A percentile compares a stretch with the other conserved stretches of the same genome.
phyloP scores from a whole-genome alignment of 495 filamentous ascomycete genomes.

The Neurospora sp. region DNA sequence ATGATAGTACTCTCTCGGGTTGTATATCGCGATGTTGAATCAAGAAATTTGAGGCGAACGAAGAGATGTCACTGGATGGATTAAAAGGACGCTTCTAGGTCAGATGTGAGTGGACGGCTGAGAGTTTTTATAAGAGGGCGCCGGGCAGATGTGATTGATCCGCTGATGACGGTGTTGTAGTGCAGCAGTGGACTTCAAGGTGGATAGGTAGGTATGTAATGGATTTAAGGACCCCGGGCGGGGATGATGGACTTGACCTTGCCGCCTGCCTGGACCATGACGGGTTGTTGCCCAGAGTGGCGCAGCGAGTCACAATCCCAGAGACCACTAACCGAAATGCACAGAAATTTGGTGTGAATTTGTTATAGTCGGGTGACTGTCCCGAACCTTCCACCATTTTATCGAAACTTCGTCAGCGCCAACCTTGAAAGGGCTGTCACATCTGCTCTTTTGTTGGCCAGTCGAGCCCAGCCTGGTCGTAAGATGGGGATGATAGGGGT shows the following conservation, averaged over 20 bases:
- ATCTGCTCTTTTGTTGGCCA: background rate
- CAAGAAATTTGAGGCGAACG: background rate
- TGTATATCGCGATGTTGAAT: background rate
- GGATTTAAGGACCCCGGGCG: background rate
- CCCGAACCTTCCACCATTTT: background rate
- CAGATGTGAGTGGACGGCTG: background rate
- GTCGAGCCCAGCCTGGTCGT: background rate
- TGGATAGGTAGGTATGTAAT: background rate
- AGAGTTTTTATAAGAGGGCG: background rate
- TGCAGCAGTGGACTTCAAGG: background rate
- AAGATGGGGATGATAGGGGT: background rate
- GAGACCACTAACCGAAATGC: background rate
- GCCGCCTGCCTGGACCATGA: background rate
- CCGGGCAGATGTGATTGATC: background rate
- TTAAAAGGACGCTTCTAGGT: background rate
- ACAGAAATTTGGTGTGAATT: background rate
- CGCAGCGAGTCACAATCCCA: background rate
- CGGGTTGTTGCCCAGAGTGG: background rate
- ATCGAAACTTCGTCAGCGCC: background rate
- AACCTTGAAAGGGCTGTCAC: background rate
- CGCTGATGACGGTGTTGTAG: background rate
- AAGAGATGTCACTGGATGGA: background rate
- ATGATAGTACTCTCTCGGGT: background rate
- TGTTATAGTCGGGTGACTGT: background rate
- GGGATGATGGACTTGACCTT: background rate